Conservation (phyloP, 2,329 filamentous ascomycete genomes). For the Clarireedia homoeocarpa region DNA sequence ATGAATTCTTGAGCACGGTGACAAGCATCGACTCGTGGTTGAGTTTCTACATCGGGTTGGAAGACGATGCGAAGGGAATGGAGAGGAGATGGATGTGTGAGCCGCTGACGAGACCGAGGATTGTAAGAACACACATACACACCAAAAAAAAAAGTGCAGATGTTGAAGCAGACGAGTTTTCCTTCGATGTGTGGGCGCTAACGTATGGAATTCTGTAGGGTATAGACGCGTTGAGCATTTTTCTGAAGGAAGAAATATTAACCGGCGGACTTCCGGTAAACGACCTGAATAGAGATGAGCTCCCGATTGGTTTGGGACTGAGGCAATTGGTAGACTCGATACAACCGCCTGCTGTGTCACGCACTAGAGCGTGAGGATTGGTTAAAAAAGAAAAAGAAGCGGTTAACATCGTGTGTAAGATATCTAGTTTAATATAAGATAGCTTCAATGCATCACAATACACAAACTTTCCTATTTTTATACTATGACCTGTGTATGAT, state of each 20-base stretch:
- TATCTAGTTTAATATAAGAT: not conserved
- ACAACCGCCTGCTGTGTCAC: not conserved
- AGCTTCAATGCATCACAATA: not conserved
- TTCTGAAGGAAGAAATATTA: not conserved
- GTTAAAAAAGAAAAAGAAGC: not conserved
- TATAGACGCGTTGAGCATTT: not conserved
- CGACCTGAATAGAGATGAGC: not conserved
- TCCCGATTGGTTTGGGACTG: not conserved
- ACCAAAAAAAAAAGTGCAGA: not conserved
- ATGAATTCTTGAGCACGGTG: not conserved
- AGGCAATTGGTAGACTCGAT: not conserved
- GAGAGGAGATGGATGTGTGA: not conserved
- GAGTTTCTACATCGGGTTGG: not conserved
- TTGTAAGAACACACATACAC: not conserved
- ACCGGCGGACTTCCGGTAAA: not conserved
- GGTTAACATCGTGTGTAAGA: not conserved
- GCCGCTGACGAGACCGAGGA: not conserved
- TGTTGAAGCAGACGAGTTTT: too few relatives aligned
- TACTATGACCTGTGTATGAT: not conserved
- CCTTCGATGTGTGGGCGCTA: not conserved
- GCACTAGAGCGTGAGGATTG: not conserved
- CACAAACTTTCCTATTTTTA: too few relatives aligned
- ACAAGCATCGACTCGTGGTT: not conserved
- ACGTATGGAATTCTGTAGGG: not conserved
- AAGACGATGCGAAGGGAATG: not conserved